phyloP scores from a whole-genome alignment of 768 basidiomycete genomes.

The Collybiopsis confluens region DNA sequence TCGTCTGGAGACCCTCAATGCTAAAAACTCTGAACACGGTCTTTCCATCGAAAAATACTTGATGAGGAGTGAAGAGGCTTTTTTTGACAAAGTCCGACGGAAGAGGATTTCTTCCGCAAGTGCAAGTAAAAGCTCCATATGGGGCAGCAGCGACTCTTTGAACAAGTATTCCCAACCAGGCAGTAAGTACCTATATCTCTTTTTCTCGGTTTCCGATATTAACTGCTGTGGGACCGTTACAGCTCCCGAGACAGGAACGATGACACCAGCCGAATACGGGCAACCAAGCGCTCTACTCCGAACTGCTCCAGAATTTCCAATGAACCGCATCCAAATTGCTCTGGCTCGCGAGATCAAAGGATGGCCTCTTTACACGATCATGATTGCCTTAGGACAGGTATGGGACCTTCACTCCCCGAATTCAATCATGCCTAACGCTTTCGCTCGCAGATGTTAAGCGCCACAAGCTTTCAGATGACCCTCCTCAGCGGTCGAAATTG shows the following conservation, averaged over 20 bases:
- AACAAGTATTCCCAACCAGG: slow-evolving; percentile 65
- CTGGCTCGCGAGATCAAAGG: slow-evolving; percentile 76
- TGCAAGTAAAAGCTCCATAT: slow-evolving; percentile 69
- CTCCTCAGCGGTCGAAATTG: slow-evolving; percentile 84
- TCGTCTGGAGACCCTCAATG: slow-evolving; percentile 69
- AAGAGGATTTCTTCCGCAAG: slow-evolving; percentile 78
- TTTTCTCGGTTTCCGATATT: too few species aligned
- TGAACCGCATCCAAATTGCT: slow-evolving; percentile 82
- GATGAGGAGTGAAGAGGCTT: slow-evolving; percentile 87
- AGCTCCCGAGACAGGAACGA: slow-evolving; percentile 52
- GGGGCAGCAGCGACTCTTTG: slow-evolving; percentile 50
- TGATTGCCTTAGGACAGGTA: slow-evolving; percentile 82
- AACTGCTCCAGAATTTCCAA: slow-evolving; percentile 55
- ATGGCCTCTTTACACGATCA: slow-evolving; percentile 90
- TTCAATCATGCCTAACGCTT: not conserved
- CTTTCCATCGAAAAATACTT: slow-evolving; percentile 90
- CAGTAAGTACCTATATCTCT: too few species aligned
- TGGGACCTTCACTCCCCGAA: slow-evolving; percentile 14
- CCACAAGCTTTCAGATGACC: slow-evolving; percentile 94
- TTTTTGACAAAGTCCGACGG: slow-evolving; percentile 86
- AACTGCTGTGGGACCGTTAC: not conserved
- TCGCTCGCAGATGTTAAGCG: slow-evolving; percentile 65
- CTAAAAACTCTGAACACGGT: slow-evolving; percentile 88
- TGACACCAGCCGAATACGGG: slow-evolving; percentile 39
- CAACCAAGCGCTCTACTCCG: slow-evolving; percentile 39